A percentile compares a stretch with the other conserved stretches of the same genome.
These are phyloP conservation scores for Pseudophaeomoniella oleicola DNA, from an alignment of 2,329 filamentous ascomycete species.

Conservation along the genomic window DNA sequence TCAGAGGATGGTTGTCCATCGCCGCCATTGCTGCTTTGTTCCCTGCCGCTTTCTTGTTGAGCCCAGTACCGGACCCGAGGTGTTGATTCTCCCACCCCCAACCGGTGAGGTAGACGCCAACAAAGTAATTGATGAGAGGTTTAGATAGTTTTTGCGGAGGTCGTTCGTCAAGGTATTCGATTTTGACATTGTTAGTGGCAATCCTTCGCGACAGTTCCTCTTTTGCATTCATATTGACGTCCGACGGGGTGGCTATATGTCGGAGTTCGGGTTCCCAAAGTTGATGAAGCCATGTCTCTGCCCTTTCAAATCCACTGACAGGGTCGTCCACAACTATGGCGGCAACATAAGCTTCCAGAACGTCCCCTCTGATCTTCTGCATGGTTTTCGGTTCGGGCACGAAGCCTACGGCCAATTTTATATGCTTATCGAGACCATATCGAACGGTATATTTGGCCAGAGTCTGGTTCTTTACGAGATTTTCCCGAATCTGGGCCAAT, in stretches of 20 bases:
- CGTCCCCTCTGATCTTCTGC: conserved; percentile 57
- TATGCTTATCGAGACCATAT: conserved; percentile 56
- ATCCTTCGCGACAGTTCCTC: conserved; percentile 37
- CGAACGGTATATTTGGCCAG: conserved; percentile 52
- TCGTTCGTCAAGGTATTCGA: conserved; percentile 43
- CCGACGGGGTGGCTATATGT: conserved; percentile 12
- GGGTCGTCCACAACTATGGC: conserved; percentile 58
- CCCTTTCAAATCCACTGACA: conserved; percentile 43
- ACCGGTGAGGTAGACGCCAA: conserved; percentile 32
- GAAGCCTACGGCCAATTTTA: conserved; percentile 36
- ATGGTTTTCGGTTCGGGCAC: conserved; percentile 29
- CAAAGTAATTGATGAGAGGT: conserved; percentile 22
- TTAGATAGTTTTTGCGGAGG: conserved; percentile 19
- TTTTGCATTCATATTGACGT: conserved; percentile 33
- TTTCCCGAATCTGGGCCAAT: conserved; percentile 62
- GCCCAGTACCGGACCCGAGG: conserved; percentile 29
- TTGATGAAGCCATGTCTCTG: conserved; percentile 55
- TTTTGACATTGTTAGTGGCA: conserved; percentile 35
- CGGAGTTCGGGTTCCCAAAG: conserved; percentile 57
- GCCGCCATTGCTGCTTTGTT: conserved; percentile 28
- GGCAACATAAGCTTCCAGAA: conserved; percentile 84
- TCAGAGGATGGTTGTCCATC: conserved; percentile 20
- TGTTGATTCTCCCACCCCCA: conserved; percentile 29
- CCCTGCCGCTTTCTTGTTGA: conserved; percentile 29
- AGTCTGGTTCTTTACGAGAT: conserved; percentile 66